Evolutionary conservation across 2,329 filamentous ascomycete species (phyloP).

Genomic region (Ophiocordyceps polyrhachis-furcata): DNA sequence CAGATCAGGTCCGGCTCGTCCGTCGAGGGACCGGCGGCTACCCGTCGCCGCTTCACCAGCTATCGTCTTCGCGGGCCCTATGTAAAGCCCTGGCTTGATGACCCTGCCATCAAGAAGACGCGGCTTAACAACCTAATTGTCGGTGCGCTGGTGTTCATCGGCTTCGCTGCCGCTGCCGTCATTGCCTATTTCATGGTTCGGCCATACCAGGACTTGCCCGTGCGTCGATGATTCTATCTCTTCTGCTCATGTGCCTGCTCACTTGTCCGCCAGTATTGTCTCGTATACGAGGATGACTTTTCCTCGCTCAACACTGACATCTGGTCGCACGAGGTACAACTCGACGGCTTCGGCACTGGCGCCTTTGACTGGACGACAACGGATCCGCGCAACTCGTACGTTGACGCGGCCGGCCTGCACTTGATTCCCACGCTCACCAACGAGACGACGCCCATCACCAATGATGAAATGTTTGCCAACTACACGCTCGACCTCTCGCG

Average conservation of each 20-base stretch:
- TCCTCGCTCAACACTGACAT: constrained; percentile 20
- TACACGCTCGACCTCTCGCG: constrained; percentile 25
- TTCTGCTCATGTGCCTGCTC: neutral
- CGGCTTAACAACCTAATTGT: constrained; percentile 18
- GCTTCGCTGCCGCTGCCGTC: constrained; percentile 14
- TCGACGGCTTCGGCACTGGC: constrained; percentile 26
- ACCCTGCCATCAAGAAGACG: constrained; percentile 14
- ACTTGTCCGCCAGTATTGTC: constrained; percentile 21
- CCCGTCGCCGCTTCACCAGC: constrained; percentile 11
- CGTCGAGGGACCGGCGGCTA: neutral
- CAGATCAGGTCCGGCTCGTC: neutral
- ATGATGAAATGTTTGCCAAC: constrained; percentile 17
- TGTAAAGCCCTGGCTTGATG: constrained; percentile 20
- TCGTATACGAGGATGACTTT: constrained; percentile 32
- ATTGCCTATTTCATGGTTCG: constrained; percentile 14
- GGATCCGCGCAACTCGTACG: constrained; percentile 26
- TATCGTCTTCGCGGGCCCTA: constrained; percentile 15
- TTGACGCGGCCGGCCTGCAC: constrained; percentile 28
- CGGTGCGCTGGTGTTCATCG: constrained; percentile 12
- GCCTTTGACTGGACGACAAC: constrained; percentile 36
- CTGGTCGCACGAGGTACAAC: constrained; percentile 29
- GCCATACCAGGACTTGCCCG: constrained; percentile 9
- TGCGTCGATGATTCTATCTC: constrained; percentile 1
- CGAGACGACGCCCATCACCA: constrained; percentile 18
- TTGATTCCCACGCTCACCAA: constrained; percentile 34